Base-by-base conservation (phyloP, 2,329 filamentous ascomycete species). In the Cryphonectria parasitica region DNA sequence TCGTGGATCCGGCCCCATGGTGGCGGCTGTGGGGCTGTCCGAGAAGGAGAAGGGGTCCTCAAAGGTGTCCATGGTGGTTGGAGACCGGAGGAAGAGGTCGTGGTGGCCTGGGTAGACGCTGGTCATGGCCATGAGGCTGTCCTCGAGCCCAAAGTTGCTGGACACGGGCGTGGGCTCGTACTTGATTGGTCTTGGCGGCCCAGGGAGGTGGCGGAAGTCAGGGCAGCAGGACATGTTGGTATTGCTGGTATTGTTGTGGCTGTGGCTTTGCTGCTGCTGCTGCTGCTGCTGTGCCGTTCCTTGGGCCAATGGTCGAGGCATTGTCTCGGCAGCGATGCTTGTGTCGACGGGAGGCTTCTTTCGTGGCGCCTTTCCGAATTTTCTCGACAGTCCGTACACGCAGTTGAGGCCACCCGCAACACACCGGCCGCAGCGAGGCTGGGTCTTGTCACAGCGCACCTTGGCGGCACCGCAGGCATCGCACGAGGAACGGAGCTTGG, bases 381-480 rank as follows among this genome's bases (percentile, higher is more conserved):
- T 72, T 39, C 71, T 72, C 54, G 71, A 72, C 19, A 72, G 56
- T 1, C 71, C 71, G 25, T 72, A 72, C 36, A 72, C 71, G 56
- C 71, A 72, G 56, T 67, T 68, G 54, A 72, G 66, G 15, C 71
- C 71, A 11, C 71, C 71, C 17, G 71, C 71, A 13, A 69, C 68
- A 54, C 71, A 72, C 2, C 71, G 71, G 36, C 71, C 71, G 63
- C 71, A 72, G n/a, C 66, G 68, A 5, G 68, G 71, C 25, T 72
- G 71, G 15, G 68, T 72, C 71, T 72, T 72, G 71, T 72, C 71
- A 28, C 71, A 72, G 45, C 71, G 71, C 31, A 72, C 71, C 66
- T 72, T 72, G 36, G 71, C 71, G 45, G 71, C 71, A n/a, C 71
- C 71, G 22, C 71, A 72, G n/a, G 71, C 71, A 70, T 72, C 71